Evolutionary conservation across 2,329 filamentous ascomycete species (phyloP).

Genomic region (Monilinia fructicola): DNA sequence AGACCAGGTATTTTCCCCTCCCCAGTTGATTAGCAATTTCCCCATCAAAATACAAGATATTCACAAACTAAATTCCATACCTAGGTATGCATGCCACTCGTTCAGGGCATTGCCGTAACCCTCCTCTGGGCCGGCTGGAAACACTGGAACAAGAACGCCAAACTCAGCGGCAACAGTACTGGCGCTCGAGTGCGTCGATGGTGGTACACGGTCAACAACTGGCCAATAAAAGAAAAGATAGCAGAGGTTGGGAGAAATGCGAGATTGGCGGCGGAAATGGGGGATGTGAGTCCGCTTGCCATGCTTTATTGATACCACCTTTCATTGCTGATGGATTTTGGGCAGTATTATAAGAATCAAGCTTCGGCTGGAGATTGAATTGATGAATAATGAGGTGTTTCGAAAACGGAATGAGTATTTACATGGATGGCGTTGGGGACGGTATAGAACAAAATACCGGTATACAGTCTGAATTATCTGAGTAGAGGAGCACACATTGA

Average conservation of each 20-base stretch:
- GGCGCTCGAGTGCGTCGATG: constrained; percentile 80
- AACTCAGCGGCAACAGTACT: constrained; percentile 71
- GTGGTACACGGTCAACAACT: constrained; percentile 96
- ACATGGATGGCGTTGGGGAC: constrained; percentile 21
- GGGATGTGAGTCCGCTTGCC: constrained; percentile 43
- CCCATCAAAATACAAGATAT: not conserved
- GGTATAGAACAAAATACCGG: constrained; percentile 8
- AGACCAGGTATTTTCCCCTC: constrained; percentile 69
- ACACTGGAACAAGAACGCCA: constrained; percentile 78
- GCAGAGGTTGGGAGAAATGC: constrained; percentile 31
- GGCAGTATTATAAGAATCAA: constrained; percentile 38
- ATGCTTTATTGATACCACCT: constrained; percentile 29
- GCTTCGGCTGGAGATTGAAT: constrained; percentile 30
- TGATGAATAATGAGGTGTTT: constrained; percentile 23
- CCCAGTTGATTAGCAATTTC: not conserved
- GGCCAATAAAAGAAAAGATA: constrained; percentile 60
- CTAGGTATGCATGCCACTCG: constrained; percentile 79
- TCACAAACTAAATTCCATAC: constrained; percentile 13
- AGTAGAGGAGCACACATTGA: not conserved
- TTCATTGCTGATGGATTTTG: constrained; percentile 32
- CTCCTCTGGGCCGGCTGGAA: constrained; percentile 84
- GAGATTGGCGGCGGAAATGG: constrained; percentile 44
- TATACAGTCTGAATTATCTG: not conserved
- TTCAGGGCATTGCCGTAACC: constrained; percentile 88
- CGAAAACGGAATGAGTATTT: not conserved